phyloP scores from a whole-genome alignment of 306 rosid species.

The Cucumis cinereus region DNA sequence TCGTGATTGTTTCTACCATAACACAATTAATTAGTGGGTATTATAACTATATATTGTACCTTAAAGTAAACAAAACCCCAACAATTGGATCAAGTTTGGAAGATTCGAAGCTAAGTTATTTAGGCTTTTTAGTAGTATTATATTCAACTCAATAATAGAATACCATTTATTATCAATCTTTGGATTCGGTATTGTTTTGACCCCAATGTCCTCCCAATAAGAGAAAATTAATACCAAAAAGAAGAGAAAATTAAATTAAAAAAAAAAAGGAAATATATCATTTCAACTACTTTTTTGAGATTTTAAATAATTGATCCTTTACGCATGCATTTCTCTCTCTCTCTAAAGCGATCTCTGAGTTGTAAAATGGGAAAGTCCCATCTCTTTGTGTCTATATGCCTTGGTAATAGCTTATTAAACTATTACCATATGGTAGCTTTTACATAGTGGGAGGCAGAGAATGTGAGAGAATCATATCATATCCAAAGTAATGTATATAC shows the following conservation, averaged over 20 bases:
- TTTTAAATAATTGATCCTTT: constrained; percentile 5
- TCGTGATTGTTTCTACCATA: no score
- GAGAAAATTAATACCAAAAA: neutral
- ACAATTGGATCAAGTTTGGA: neutral
- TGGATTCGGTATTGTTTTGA: constrained; percentile 2
- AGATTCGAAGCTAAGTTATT: neutral
- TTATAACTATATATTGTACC: neutral
- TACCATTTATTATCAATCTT: neutral
- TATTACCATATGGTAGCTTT: neutral
- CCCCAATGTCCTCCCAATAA: neutral
- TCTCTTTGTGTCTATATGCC: constrained; percentile 1
- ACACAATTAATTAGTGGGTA: neutral
- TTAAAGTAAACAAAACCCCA: neutral
- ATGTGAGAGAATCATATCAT: constrained; percentile 4
- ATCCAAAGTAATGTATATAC: neutral
- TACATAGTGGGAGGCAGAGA: constrained; percentile 5
- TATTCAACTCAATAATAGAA: neutral
- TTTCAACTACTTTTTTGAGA: neutral
- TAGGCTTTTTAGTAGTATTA: neutral
- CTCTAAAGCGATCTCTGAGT: constrained; percentile 1
- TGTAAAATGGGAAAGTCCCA: neutral
- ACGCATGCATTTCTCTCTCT: neutral
- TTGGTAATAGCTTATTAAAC: constrained; percentile 5
- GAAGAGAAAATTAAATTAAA: neutral
- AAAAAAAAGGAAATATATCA: neutral